Evolutionary conservation across 179 eudicot genomes (phyloP).

Genomic region (Monotropa hypopitys): DNA sequence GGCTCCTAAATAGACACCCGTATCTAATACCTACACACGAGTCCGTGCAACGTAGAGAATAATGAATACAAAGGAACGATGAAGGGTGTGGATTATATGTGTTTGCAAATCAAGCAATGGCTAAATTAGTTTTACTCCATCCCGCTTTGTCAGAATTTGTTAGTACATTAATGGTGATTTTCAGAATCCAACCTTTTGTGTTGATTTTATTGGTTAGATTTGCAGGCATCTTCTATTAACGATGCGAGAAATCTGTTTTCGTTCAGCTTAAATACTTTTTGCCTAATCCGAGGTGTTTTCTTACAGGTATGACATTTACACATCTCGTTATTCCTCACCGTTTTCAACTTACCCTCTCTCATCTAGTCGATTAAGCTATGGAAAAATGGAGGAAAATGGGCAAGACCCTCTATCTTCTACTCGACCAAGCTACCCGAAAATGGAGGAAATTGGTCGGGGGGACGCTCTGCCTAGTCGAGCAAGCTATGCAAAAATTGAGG

Average conservation of each 20-base stretch:
- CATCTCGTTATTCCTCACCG: slow-evolving; percentile 25
- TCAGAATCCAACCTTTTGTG: neutral
- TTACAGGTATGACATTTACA: slow-evolving; percentile 37
- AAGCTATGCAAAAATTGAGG: slow-evolving; percentile 23
- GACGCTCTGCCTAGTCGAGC: slow-evolving; percentile 18
- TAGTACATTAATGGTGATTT: neutral
- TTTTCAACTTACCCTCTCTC: slow-evolving; percentile 23
- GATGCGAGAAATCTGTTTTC: neutral
- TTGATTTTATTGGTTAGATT: neutral
- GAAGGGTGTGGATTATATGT: neutral
- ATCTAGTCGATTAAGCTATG: slow-evolving; percentile 13
- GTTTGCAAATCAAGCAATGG: neutral
- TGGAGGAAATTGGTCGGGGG: slow-evolving; percentile 17
- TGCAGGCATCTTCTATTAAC: neutral
- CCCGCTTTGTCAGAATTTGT: neutral
- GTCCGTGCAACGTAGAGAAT: too few relatives aligned
- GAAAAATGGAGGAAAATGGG: slow-evolving; percentile 19
- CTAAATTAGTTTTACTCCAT: neutral
- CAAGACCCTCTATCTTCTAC: slow-evolving; percentile 10
- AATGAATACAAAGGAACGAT: neutral
- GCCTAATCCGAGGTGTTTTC: neutral
- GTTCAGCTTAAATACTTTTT: neutral
- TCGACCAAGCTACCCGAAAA: slow-evolving; percentile 19
- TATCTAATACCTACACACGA: too few relatives aligned
- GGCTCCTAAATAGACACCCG: too few relatives aligned